These are phyloP conservation scores for Tricholoma matsutake DNA, from an alignment of 768 basidiomycete genomes.

Conservation along the genomic window DNA sequence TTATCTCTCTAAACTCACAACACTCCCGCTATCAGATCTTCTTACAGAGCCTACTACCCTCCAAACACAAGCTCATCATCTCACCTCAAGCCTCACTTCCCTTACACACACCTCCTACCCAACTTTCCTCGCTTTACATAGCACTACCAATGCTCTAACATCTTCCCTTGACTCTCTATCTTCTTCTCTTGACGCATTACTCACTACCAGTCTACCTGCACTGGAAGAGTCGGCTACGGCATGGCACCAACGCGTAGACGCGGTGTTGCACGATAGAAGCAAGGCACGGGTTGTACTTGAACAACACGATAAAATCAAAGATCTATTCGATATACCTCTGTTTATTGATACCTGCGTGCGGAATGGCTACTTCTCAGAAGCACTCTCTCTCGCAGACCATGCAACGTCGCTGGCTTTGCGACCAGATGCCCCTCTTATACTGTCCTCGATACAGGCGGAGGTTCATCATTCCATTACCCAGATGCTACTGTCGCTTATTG, in stretches of 20 bases:
- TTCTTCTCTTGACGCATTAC: slow-evolving; percentile 64
- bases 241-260: slow-evolving; percentile 72
- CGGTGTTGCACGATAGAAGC: slow-evolving; percentile 69
- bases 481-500: slow-evolving; percentile 78
- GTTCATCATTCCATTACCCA: slow-evolving; percentile 63
- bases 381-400: slow-evolving; percentile 80
- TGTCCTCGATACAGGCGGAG: slow-evolving; percentile 63
- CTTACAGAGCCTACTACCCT: slow-evolving; percentile 71
- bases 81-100: slow-evolving; percentile 86
- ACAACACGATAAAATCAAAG: slow-evolving; percentile 89
- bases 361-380: slow-evolving; percentile 90
- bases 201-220: slow-evolving; percentile 66
- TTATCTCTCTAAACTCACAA: slow-evolving; percentile 67
- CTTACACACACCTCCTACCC: slow-evolving; percentile 90
- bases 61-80: slow-evolving; percentile 79
- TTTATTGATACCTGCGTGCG: slow-evolving; percentile 92
- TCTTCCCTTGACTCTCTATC: slow-evolving; percentile 74
- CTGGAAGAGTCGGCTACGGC: slow-evolving; percentile 69
- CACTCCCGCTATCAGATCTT: slow-evolving; percentile 65
- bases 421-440: slow-evolving; percentile 44
- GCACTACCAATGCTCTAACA: slow-evolving; percentile 70
- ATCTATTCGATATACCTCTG: slow-evolving; percentile 86
- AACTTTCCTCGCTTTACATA: slow-evolving; percentile 87
- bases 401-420: slow-evolving; percentile 48
- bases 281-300: slow-evolving; percentile 86